These are phyloP conservation scores for Beauveria australis DNA, from an alignment of 2,329 filamentous ascomycete genomes.

Conservation along the genomic window DNA sequence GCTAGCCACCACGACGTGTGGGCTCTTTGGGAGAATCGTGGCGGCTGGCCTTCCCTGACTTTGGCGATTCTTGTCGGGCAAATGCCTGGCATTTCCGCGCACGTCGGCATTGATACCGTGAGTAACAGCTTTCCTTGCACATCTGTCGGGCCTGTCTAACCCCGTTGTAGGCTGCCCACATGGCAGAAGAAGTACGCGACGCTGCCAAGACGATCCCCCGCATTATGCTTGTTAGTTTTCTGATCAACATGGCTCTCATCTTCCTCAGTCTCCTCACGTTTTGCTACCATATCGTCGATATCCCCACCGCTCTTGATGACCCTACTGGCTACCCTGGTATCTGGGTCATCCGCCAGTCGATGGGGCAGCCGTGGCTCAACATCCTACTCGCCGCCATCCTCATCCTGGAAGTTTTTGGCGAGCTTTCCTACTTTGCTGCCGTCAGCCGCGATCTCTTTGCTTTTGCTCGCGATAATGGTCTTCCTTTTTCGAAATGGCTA, in stretches of 20 bases:
- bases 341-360: slow-evolving; percentile 11
- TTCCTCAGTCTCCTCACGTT: slow-evolving; percentile 9
- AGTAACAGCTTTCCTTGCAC: neutral
- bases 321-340: slow-evolving; percentile 5
- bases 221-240: slow-evolving; percentile 8
- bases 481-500: slow-evolving; percentile 11
- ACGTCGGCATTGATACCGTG: slow-evolving; percentile 13
- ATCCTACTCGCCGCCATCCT: neutral
- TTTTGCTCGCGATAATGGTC: slow-evolving; percentile 7
- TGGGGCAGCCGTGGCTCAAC: slow-evolving; percentile 5
- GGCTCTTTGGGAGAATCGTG: slow-evolving; percentile 12
- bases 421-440: slow-evolving; percentile 7
- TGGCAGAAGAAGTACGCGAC: slow-evolving; percentile 15
- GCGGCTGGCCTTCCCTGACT: slow-evolving; percentile 11
- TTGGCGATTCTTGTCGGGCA: slow-evolving; percentile 14
- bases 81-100: slow-evolving; percentile 9
- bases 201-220: slow-evolving; percentile 12
- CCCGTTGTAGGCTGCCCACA: slow-evolving; percentile 8
- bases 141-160: neutral
- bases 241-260: neutral
- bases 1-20: slow-evolving; percentile 12
- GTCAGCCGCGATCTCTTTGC: slow-evolving; percentile 10
- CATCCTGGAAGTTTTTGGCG: neutral
- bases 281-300: slow-evolving; percentile 10
- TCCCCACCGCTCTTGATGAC: slow-evolving; percentile 1